Base-by-base conservation (phyloP, 768 basidiomycete species). In the Rhodosporidiobolus sp. region DNA sequence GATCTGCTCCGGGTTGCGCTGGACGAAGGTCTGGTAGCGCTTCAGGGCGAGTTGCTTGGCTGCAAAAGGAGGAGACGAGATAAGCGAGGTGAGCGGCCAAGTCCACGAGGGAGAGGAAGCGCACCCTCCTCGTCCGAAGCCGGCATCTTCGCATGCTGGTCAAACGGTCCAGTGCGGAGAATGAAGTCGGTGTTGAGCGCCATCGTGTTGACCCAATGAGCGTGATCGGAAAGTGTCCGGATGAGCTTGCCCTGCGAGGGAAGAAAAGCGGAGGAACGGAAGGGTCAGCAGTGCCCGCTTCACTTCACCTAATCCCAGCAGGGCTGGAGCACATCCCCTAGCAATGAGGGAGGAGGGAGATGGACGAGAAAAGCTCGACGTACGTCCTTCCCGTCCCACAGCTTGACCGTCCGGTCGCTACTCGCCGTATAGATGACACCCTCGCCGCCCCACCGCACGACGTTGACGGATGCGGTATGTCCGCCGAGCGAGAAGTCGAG, bases 161-260 rank as follows among this genome's bases (percentile, higher is more conserved):
- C 94, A 77, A 90, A 98, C 0, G 95, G 94, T 0, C 95, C 95
- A 0, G 95, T 97, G 32, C 94, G 88, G 8, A 96, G 85, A 35
- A 95, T 87, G 78, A 94, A 96, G 80, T 99, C 95, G 17, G 94
- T 94, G 81, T 94, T 95, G 65, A 97, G 85, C 7, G 96, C 88
- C 55, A 99, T 87, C 0, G 94, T 98, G 28, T 94, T 99, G 14
- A 99, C 96, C 95, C 94, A 98, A 79, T 99, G 96, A 0, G 94
- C 96, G 77, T 99, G 95, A 73, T 97, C 94, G 80, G 91, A 93
- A 35, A 98, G 83, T 0, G 89, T 88, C 77, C 94, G 86, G 49
- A 97, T 83, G 35, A 88, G 86, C 80, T 87, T 89, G 1, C 94
- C 95, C 90, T 94, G 76, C n/a, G 26, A 43, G n/a, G 69, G 38